phyloP scores from a whole-genome alignment of 2,329 filamentous ascomycete species.

The Cryphonectria parasitica region DNA sequence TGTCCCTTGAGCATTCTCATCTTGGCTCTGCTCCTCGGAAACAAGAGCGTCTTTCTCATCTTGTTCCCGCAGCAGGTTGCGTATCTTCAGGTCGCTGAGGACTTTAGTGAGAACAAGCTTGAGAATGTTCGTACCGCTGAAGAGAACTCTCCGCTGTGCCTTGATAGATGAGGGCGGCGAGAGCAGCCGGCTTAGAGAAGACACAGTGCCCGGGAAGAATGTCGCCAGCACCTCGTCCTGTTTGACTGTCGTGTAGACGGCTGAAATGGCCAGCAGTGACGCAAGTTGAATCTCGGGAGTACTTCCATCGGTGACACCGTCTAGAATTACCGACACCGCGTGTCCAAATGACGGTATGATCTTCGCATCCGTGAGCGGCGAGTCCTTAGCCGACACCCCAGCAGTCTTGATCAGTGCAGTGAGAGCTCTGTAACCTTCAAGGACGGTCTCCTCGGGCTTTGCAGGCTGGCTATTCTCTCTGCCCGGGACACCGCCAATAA shows the following conservation, averaged over 20 bases:
- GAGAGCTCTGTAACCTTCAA: conserved; percentile 73
- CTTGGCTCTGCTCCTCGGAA: conserved; percentile 35
- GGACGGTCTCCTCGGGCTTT: conserved; percentile 73
- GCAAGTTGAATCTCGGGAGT: conserved; percentile 72
- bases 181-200: conserved; percentile 75
- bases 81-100: conserved; percentile 60
- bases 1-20: conserved; percentile 40
- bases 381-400: conserved; percentile 51
- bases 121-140: conserved; percentile 63
- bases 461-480: conserved; percentile 49
- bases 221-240: conserved; percentile 78
- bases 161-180: conserved; percentile 66
- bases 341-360: conserved; percentile 82
- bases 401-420: conserved; percentile 66
- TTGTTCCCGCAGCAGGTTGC: conserved; percentile 47
- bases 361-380: conserved; percentile 56
- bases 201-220: conserved; percentile 87
- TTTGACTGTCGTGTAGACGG: conserved; percentile 65
- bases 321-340: conserved; percentile 77
- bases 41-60: conserved; percentile 33
- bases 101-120: conserved; percentile 57
- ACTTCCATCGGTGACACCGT: conserved; percentile 67
- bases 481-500: conserved; percentile 74
- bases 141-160: conserved; percentile 63
- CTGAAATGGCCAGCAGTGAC: conserved; percentile 66